Evolutionary conservation across 106 monocot species (phyloP).

Genomic region (Dendrobium officinale): DNA sequence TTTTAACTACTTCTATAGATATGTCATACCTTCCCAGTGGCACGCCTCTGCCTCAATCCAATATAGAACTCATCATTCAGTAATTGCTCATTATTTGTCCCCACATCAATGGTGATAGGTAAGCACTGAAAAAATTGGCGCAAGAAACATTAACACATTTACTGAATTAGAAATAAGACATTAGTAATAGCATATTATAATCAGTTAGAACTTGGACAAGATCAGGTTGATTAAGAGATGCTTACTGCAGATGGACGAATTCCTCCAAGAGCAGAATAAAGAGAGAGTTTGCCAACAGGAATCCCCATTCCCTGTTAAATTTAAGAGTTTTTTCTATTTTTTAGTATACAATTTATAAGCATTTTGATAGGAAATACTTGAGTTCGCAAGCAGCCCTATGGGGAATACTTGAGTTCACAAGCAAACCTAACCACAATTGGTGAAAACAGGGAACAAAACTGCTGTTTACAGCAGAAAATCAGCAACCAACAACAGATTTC

Average conservation of each 20-base stretch:
- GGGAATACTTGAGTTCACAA: too few relatives aligned
- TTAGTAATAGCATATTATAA: background rate
- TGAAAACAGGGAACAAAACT: too few relatives aligned
- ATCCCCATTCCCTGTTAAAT: constrained; percentile 25
- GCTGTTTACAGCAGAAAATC: too few relatives aligned
- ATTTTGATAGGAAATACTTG: background rate
- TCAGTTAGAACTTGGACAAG: background rate
- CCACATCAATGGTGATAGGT: constrained; percentile 27
- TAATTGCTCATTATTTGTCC: constrained; percentile 22
- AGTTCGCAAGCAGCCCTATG: too few relatives aligned
- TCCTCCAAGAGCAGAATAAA: constrained; percentile 22
- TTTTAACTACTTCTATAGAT: background rate
- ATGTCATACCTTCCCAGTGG: constrained; percentile 18
- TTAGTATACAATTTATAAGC: background rate
- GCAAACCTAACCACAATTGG: too few relatives aligned
- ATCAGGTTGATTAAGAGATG: background rate
- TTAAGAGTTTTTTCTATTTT: background rate
- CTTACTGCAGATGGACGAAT: constrained; percentile 26
- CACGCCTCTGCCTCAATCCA: constrained; percentile 21
- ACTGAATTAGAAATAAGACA: background rate
- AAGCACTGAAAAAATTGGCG: constrained; percentile 18
- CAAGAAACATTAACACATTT: background rate
- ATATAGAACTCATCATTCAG: constrained; percentile 26
- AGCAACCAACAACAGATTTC: too few relatives aligned
- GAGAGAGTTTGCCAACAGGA: constrained; percentile 25